These are phyloP conservation scores for Suillus spraguei DNA, from an alignment of 768 basidiomycete species.

Conservation along the genomic window DNA sequence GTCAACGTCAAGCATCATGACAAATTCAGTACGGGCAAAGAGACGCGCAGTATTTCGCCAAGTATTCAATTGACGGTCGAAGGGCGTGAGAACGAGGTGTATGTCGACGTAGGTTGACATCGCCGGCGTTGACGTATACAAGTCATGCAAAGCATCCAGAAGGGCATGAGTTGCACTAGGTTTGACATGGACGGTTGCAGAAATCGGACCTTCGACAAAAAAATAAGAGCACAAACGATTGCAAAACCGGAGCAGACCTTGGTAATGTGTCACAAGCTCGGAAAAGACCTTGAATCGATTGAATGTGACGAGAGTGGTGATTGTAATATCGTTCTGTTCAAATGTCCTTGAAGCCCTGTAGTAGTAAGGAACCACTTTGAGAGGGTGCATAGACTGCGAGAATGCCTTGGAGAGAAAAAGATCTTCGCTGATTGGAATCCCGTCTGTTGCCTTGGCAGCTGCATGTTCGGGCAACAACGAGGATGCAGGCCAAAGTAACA, in stretches of 20 bases:
- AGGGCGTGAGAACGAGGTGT: conserved; percentile 81
- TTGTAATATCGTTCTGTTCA: conserved; percentile 72
- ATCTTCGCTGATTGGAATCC: conserved; percentile 41
- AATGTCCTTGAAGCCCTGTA: conserved; percentile 64
- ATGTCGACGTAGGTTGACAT: conserved; percentile 79
- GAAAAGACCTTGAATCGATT: conserved; percentile 76
- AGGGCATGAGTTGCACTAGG: conserved; percentile 43
- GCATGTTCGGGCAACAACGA: not conserved
- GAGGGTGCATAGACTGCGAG: conserved; percentile 68
- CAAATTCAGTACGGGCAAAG: conserved; percentile 80
- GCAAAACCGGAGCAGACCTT: conserved; percentile 47
- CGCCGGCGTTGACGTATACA: conserved; percentile 66
- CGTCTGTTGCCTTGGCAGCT: not conserved
- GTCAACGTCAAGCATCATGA: conserved; percentile 93
- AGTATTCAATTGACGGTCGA: conserved; percentile 85
- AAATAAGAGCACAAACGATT: not conserved
- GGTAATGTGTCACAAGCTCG: conserved; percentile 74
- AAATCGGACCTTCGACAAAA: conserved; percentile 69
- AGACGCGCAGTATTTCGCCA: conserved; percentile 88
- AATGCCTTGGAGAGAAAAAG: conserved; percentile 73
- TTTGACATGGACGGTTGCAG: conserved; percentile 78
- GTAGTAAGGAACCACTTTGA: conserved; percentile 79
- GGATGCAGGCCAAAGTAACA: conserved; percentile 25
- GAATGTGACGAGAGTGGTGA: conserved; percentile 83
- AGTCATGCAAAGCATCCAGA: conserved; percentile 61